Conservation (phyloP, 108 stramenopile species). For the Fistulifera pelliculosa region DNA sequence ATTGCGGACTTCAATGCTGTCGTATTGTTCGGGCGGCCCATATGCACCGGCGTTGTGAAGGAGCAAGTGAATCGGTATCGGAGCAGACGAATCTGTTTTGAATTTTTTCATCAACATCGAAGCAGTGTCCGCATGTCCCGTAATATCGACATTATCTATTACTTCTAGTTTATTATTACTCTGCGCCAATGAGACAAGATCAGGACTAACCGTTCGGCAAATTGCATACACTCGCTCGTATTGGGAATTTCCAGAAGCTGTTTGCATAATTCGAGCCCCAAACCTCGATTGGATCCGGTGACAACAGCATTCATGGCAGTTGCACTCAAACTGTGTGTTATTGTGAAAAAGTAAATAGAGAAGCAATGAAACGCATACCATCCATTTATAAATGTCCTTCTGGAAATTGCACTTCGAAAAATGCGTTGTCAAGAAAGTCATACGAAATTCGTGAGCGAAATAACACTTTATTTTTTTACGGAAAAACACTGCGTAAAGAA, state of each 20-base stretch:
- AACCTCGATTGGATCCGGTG: conserved; percentile 12
- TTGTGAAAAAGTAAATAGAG: too few species aligned
- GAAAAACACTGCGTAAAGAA: too few species aligned
- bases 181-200: conserved; percentile 5
- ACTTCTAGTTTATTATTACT: conserved; percentile 1
- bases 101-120: conserved; percentile 1
- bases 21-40: conserved; percentile 15
- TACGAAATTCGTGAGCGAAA: too few species aligned
- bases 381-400: too few species aligned
- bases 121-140: conserved; percentile 2
- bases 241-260: conserved; percentile 3
- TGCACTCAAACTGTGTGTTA: too few species aligned
- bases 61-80: conserved; percentile 13
- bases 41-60: conserved; percentile 26
- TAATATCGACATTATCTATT: conserved; percentile 14
- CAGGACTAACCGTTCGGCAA: conserved; percentile 16
- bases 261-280: conserved; percentile 14
- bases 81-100: neutral
- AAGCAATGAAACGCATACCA: too few species aligned
- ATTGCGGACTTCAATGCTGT: neutral
- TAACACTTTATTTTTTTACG: too few species aligned
- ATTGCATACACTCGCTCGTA: conserved; percentile 11
- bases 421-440: too few species aligned
- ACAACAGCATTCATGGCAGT: conserved; percentile 1
- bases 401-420: too few species aligned